These are phyloP conservation scores for Euphrasia confusa DNA, from an alignment of 257 asterid genomes.

Conservation along the genomic window DNA sequence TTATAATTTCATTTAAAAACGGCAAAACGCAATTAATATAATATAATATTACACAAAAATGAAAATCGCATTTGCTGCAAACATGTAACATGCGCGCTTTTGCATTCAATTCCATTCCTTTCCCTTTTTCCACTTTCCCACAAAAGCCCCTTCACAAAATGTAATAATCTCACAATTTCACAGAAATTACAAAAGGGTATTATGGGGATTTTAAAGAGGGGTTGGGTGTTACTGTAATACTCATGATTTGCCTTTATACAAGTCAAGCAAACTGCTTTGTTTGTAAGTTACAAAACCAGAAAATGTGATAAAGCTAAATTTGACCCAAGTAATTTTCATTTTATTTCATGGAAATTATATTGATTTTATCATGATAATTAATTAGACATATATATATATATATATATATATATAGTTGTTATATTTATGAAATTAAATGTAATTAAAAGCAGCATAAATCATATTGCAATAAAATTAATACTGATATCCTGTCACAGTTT, in stretches of 20 bases:
- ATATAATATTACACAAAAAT: constrained; percentile 27
- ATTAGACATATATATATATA: too few relatives aligned
- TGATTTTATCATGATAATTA: too few relatives aligned
- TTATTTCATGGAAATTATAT: too few relatives aligned
- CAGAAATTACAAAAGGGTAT: constrained; percentile 12
- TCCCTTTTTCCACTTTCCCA: constrained; percentile 21
- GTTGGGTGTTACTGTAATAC: constrained; percentile 26
- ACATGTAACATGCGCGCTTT: constrained; percentile 74
- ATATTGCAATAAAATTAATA: too few relatives aligned
- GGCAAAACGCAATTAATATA: constrained; percentile 50
- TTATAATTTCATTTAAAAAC: constrained; percentile 39
- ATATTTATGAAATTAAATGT: too few relatives aligned
- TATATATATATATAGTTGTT: too few relatives aligned
- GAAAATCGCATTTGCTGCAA: constrained; percentile 25
- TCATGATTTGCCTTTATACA: constrained; percentile 27
- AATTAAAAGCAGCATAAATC: too few relatives aligned
- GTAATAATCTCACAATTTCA: constrained; percentile 4
- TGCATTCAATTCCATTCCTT: constrained; percentile 40
- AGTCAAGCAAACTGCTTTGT: constrained; percentile 35
- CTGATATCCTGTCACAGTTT: too few relatives aligned
- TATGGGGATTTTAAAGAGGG: constrained; percentile 17
- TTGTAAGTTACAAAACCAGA: constrained; percentile 32
- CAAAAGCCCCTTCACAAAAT: constrained; percentile 26
- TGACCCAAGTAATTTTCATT: neutral
- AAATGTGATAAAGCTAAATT: neutral